Conservation (phyloP, 768 basidiomycete species). For the Solioccasus polychromus region DNA sequence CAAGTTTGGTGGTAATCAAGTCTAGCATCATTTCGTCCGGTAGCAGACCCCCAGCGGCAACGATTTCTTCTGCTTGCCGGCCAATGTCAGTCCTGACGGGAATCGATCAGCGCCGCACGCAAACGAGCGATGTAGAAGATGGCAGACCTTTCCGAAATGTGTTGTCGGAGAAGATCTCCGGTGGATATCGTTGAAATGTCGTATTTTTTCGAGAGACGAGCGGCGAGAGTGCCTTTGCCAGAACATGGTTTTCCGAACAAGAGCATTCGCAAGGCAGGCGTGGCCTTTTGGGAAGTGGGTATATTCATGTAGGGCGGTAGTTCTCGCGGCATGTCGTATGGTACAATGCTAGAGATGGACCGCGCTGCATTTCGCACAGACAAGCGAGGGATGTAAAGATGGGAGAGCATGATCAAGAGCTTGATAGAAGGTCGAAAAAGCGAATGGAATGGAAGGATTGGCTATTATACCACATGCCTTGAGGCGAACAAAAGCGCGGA, state of each 20-base stretch:
- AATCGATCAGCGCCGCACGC: not conserved
- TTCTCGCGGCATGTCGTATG: slow-evolving; percentile 32
- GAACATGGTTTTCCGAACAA: slow-evolving; percentile 62
- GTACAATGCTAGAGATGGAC: slow-evolving; percentile 20
- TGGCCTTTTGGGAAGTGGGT: slow-evolving; percentile 13
- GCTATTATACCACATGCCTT: slow-evolving; percentile 21
- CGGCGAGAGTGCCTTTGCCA: slow-evolving; percentile 80
- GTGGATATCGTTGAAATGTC: slow-evolving; percentile 73
- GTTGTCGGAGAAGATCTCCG: slow-evolving; percentile 79
- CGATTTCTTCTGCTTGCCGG: slow-evolving; percentile 68
- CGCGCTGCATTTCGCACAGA: slow-evolving; percentile 7
- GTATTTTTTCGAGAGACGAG: slow-evolving; percentile 70
- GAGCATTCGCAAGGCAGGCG: slow-evolving; percentile 42
- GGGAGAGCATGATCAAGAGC: slow-evolving; percentile 6
- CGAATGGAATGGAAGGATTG: not conserved
- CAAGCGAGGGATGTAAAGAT: slow-evolving; percentile 1
- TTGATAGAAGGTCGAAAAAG: not conserved
- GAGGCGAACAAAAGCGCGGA: slow-evolving; percentile 20
- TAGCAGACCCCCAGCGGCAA: slow-evolving; percentile 71
- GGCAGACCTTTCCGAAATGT: slow-evolving; percentile 63
- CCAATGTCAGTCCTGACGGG: slow-evolving; percentile 64
- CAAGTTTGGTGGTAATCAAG: slow-evolving; percentile 68
- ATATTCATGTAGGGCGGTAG: slow-evolving; percentile 50
- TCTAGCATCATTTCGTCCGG: slow-evolving; percentile 78
- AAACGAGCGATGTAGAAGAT: not conserved